These are phyloP conservation scores for Odontarrhena argentea DNA, from an alignment of 345 rosid genomes.

Conservation along the genomic window DNA sequence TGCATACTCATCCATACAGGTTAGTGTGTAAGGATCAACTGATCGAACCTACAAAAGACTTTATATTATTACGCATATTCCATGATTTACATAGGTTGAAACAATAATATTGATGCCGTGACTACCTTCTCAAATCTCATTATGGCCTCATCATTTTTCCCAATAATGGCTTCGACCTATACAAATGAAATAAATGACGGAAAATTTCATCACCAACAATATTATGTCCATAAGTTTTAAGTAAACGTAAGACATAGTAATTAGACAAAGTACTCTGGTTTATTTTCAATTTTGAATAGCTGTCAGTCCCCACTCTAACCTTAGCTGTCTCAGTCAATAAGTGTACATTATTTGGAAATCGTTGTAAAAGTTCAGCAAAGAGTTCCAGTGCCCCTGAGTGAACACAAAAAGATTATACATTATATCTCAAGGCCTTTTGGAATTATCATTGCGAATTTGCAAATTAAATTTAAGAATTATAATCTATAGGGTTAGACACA, in stretches of 20 bases:
- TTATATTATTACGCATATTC: slow-evolving; percentile 13
- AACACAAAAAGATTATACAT: slow-evolving; percentile 16
- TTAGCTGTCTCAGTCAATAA: slow-evolving; percentile 92
- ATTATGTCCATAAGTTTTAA: slow-evolving; percentile 24
- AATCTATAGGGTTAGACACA: slow-evolving; percentile 5
- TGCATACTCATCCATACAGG: slow-evolving; percentile 98
- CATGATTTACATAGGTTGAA: slow-evolving; percentile 3
- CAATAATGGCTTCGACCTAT: slow-evolving; percentile 92
- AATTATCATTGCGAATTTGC: slow-evolving; percentile 1
- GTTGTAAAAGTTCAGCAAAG: slow-evolving; percentile 79
- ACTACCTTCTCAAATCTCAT: slow-evolving; percentile 89
- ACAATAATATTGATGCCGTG: background rate
- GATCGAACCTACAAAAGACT: slow-evolving; percentile 73
- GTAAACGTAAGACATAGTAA: background rate
- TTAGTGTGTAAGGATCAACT: slow-evolving; percentile 80
- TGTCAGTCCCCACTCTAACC: slow-evolving; percentile 50
- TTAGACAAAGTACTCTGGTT: background rate
- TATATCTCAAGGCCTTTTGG: slow-evolving; percentile 1
- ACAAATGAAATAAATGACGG: slow-evolving; percentile 40
- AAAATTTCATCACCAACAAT: slow-evolving; percentile 33
- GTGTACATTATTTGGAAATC: slow-evolving; percentile 86
- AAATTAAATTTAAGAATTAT: background rate
- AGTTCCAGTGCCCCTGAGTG: slow-evolving; percentile 86
- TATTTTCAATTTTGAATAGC: background rate
- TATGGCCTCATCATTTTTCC: slow-evolving; percentile 90